Evolutionary conservation across 768 basidiomycete species (phyloP).

Genomic region (Termitomyces sp.): DNA sequence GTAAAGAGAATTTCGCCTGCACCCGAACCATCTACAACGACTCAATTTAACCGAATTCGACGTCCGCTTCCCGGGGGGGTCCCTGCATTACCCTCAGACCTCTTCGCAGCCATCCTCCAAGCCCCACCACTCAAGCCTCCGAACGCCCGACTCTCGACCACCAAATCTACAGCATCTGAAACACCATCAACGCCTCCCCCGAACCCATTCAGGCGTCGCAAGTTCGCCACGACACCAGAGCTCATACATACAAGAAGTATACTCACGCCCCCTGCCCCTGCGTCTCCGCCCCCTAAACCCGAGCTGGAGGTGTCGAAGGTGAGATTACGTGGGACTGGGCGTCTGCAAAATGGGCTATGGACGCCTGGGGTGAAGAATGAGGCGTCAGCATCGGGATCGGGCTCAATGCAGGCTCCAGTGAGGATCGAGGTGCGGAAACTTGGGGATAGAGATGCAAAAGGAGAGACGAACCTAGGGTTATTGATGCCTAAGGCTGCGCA

Average conservation of each 20-base stretch:
- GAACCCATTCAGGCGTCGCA: neutral
- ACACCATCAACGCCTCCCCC: neutral
- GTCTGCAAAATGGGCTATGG: neutral
- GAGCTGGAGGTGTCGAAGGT: neutral
- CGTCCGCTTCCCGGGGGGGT: neutral
- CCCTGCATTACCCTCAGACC: neutral
- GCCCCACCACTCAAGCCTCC: neutral
- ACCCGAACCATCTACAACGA: neutral
- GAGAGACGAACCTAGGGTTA: neutral
- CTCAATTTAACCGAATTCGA: neutral
- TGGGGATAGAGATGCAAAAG: neutral
- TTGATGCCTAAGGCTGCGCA: neutral
- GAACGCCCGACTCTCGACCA: neutral
- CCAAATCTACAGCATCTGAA: neutral
- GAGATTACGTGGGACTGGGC: neutral
- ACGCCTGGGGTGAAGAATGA: neutral
- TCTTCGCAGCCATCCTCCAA: neutral
- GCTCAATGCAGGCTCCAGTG: neutral
- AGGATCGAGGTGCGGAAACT: neutral
- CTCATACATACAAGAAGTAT: neutral
- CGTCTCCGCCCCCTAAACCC: neutral
- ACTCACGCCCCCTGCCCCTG: neutral
- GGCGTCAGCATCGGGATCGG: neutral
- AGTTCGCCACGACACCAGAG: neutral
- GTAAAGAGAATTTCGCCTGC: neutral